Percentiles rank a stretch among this genome's conserved stretches.
These are phyloP conservation scores for Globisporangium cylindrosporum DNA, from an alignment of 352 stramenopile species.

Conservation along the genomic window DNA sequence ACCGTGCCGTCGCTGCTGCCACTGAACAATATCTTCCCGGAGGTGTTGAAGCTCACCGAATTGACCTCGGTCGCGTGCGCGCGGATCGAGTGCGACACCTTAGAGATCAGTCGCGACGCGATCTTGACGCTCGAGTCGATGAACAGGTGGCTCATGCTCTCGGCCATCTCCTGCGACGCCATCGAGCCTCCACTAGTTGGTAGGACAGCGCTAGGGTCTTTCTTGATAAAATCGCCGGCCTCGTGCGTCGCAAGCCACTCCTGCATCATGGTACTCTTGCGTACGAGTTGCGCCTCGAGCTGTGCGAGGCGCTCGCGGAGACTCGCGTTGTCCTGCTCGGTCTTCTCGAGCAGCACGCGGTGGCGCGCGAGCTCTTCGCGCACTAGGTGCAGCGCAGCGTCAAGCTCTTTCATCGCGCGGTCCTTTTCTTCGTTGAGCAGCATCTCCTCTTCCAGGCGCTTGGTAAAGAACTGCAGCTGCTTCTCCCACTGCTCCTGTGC, in stretches of 20 bases:
- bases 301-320: slow-evolving; percentile 39
- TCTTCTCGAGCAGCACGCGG: slow-evolving; percentile 45
- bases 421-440: slow-evolving; percentile 64
- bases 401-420: slow-evolving; percentile 58
- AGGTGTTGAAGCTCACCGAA: slow-evolving; percentile 82
- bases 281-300: slow-evolving; percentile 54
- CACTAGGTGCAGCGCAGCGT: slow-evolving; percentile 40
- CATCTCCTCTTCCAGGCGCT: slow-evolving; percentile 62
- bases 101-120: slow-evolving; percentile 31
- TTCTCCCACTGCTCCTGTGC: slow-evolving; percentile 56
- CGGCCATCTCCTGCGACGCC: slow-evolving; percentile 43
- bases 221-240: slow-evolving; percentile 22
- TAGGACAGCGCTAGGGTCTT: too few species aligned
- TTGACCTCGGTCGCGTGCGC: slow-evolving; percentile 84
- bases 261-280: slow-evolving; percentile 59
- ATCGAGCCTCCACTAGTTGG: slow-evolving; percentile 4
- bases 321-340: slow-evolving; percentile 38
- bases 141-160: slow-evolving; percentile 42
- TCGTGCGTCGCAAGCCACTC: slow-evolving; percentile 52
- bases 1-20: slow-evolving; percentile 82
- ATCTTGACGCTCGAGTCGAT: slow-evolving; percentile 21
- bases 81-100: slow-evolving; percentile 54
- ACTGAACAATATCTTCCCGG: slow-evolving; percentile 78
- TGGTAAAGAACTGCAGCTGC: slow-evolving; percentile 53
- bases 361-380: slow-evolving; percentile 64